Evolutionary conservation across 164 flowering plant genomes (phyloP), one percentile per base, ranked within the genome.

Genomic region (Malania oleifera): DNA sequence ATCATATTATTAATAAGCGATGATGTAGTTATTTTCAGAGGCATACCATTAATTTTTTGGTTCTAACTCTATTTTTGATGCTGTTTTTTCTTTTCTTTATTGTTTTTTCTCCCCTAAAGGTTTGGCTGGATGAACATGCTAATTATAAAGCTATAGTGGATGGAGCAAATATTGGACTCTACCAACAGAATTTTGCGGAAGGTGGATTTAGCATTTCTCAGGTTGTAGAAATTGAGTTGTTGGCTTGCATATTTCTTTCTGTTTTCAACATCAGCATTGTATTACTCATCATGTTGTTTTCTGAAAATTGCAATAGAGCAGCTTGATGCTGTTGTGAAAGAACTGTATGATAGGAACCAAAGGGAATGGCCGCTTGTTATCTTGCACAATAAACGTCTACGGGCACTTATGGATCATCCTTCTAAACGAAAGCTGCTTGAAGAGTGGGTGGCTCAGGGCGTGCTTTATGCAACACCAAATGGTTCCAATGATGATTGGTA

Each of bases 401-500:
- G 68, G 37, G 64, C 74, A 8, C 85, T 87, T 41, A 58, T 70
- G 62, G 84, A 75, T 56, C 73, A 67, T 67, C 76, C 83, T 64
- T 73, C 78, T 34, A 63, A 66, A 40, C 65, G 76, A 62, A 75
- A 77, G 59, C 28, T 86, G 57, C 68, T 93, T 24, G 75, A 87
- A 52, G 83, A 86, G 49, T 89, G 95, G 97, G 67, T 60, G 58
- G 73, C 75, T 64, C 77, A 70, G 27, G 82, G 75, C 40, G 70
- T 70, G 38, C 75, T 92, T 37, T 89, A 87, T 68, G 66, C 78
- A 20, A 87, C 97, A 2, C 97, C 98, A 26, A 69, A 55, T 73
- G 98, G 98, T 59, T 89, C 98, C 9, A 92, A 92, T 72, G 98
- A 92, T 74, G 98, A 89, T 76, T 89, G 98, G 98, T 92, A 84